Evolutionary conservation across 441 rosid species (phyloP).

Genomic region (Eruca vesicaria): DNA sequence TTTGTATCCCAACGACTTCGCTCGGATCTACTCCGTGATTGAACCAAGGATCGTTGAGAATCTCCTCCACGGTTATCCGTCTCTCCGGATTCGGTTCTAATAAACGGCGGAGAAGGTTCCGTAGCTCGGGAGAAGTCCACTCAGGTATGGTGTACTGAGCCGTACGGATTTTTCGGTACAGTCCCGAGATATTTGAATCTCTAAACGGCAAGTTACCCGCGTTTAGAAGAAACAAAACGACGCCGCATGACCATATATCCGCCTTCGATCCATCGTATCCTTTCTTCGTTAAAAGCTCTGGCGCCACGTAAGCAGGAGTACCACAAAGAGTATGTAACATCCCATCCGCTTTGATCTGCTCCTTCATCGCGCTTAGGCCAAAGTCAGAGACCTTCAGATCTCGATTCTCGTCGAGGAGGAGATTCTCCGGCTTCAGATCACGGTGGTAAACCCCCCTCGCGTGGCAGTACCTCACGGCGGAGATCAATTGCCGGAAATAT

Average conservation of each 20-base stretch:
- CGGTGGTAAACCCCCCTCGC: conserved; percentile 39
- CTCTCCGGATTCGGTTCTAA: conserved; percentile 41
- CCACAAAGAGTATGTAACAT: conserved; percentile 67
- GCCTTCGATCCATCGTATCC: conserved; percentile 72
- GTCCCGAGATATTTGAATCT: conserved; percentile 52
- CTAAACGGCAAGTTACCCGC: conserved; percentile 70
- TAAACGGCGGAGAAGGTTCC: conserved; percentile 32
- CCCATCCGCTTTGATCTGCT: conserved; percentile 49
- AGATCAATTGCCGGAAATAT: conserved; percentile 49
- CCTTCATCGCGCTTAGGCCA: conserved; percentile 47
- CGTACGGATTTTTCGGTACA: conserved; percentile 56
- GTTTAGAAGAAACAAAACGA: conserved; percentile 55
- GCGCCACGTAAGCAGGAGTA: conserved; percentile 86
- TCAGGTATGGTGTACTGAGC: conserved; percentile 49
- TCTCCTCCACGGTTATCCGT: conserved; percentile 60
- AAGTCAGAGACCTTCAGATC: conserved; percentile 43
- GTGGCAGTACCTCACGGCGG: conserved; percentile 54
- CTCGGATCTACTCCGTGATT: conserved; percentile 39
- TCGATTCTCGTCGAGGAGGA: conserved; percentile 38
- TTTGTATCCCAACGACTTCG: conserved; percentile 30
- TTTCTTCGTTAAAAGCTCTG: conserved; percentile 66
- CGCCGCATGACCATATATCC: conserved; percentile 71
- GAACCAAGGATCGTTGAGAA: conserved; percentile 44
- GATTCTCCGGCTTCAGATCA: conserved; percentile 48
- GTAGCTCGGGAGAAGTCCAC: conserved; percentile 47